Conservation (phyloP, 768 basidiomycete species). For the Mycena maculata region DNA sequence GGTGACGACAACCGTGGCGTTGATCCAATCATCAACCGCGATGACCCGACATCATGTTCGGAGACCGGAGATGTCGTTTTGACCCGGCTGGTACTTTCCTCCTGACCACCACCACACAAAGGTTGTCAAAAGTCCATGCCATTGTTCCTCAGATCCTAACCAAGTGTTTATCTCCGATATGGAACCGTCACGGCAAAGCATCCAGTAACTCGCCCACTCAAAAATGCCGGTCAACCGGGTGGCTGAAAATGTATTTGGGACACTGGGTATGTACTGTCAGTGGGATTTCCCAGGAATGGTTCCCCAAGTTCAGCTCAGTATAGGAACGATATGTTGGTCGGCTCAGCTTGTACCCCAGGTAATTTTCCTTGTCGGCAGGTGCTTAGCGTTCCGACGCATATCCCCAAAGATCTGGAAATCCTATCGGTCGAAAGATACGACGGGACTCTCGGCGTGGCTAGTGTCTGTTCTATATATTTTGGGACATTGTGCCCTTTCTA, state of each 20-base stretch:
- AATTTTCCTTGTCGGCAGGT: too few species aligned
- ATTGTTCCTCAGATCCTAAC: too few species aligned
- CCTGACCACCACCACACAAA: too few species aligned
- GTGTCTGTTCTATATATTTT: constrained; percentile 55
- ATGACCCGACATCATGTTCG: too few species aligned
- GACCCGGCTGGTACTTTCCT: too few species aligned
- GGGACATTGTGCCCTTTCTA: background rate
- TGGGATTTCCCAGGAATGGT: constrained; percentile 1
- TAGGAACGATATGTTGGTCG: constrained; percentile 76
- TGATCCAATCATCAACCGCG: too few species aligned
- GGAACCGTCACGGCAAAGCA: background rate
- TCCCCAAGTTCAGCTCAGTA: background rate
- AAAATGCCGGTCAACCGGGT: constrained; percentile 60
- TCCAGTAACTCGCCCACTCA: too few species aligned
- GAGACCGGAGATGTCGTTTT: too few species aligned
- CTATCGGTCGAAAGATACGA: constrained; percentile 71
- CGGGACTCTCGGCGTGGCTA: constrained; percentile 74
- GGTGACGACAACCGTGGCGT: too few species aligned
- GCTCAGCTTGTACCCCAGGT: constrained; percentile 77
- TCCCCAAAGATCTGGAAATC: constrained; percentile 61
- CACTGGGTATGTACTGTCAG: constrained; percentile 74
- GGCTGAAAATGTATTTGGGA: constrained; percentile 77
- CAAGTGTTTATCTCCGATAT: background rate
- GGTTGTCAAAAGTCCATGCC: too few species aligned
- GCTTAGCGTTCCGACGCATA: too few species aligned